Evolutionary conservation across 306 rosid genomes (phyloP), one percentile per base, ranked within the genome.

Genomic region (Citrullus amarus): DNA sequence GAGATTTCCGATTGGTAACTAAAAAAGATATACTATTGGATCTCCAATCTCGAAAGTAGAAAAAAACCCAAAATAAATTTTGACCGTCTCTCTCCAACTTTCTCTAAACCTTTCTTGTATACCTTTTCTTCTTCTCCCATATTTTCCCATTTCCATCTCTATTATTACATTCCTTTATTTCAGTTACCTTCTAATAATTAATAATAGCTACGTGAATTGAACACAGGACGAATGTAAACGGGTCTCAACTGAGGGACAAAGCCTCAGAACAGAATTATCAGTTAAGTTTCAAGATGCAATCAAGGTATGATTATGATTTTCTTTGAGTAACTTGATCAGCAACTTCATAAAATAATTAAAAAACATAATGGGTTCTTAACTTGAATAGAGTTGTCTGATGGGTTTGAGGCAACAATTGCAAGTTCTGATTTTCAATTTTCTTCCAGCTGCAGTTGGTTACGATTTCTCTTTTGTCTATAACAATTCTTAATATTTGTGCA

Each of bases 171-270:
- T 7, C 15, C 30, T 70, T 41, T 71, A 46, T 13, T 28, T 46
- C 16, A 46, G 18, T 71, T 50, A 30, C 25, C 25, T 71, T 71
- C 43, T 22, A 48, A 71, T 71, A 25, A 71, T 25, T 71, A 63
- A 78, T 63, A 67, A 79, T 36, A 79, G 74, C 39, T 72, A 81
- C 15, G 73, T 61, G 72, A 77, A 88, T 84, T 36, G 77, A 59
- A 84, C 93, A 91, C 92, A 95, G 98, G 97, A 86, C 77, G 98
- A 95, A 78, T 95, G 97, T 83, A 92, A 90, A 84, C 96, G 96
- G 80, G 96, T 85, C 81, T 95, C 98, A 62, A 83, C 90, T 9
- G 98, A 95, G 89, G 98, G 98, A 53, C 98, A 92, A 84, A 84
- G 82, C 83, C 86, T 95, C 88, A 92, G 98, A 86, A 79, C 91